Percentiles rank a stretch among this genome's conserved stretches.
phyloP scores from a whole-genome alignment of 2,329 filamentous ascomycete species.

The Ophiostoma tasmaniense region DNA sequence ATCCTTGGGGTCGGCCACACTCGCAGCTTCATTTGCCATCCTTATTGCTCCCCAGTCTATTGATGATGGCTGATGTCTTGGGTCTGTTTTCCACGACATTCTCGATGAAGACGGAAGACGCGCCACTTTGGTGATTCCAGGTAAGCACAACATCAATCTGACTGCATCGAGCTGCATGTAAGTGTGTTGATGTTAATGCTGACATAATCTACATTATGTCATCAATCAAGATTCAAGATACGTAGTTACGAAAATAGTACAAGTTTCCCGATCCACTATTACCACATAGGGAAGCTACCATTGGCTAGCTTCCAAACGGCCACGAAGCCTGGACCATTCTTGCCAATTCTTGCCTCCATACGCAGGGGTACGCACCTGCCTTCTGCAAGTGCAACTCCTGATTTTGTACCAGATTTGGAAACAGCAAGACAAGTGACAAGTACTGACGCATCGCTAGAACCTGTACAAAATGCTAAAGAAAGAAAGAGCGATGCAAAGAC shows the following conservation, averaged over 20 bases:
- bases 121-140: not conserved
- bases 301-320: conserved; percentile 2
- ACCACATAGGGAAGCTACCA: not conserved
- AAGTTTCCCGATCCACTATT: not conserved
- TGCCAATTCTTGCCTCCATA: not conserved
- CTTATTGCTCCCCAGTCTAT: not conserved
- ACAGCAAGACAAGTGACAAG: not conserved
- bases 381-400: not conserved
- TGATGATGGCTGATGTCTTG: not conserved
- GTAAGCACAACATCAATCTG: not conserved
- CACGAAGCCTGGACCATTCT: conserved; percentile 5
- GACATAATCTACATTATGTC: not conserved
- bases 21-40: not conserved
- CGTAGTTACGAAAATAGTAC: not conserved
- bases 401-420: not conserved
- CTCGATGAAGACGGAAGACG: not conserved
- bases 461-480: not conserved
- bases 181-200: not conserved
- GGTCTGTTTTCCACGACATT: not conserved
- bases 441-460: not conserved
- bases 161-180: not conserved
- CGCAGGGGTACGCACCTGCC: not conserved
- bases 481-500: not conserved
- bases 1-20: not conserved
- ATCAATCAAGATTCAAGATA: not conserved